Evolutionary conservation across 306 rosid genomes (phyloP).

Genomic region (Casuarina equisetifolia): DNA sequence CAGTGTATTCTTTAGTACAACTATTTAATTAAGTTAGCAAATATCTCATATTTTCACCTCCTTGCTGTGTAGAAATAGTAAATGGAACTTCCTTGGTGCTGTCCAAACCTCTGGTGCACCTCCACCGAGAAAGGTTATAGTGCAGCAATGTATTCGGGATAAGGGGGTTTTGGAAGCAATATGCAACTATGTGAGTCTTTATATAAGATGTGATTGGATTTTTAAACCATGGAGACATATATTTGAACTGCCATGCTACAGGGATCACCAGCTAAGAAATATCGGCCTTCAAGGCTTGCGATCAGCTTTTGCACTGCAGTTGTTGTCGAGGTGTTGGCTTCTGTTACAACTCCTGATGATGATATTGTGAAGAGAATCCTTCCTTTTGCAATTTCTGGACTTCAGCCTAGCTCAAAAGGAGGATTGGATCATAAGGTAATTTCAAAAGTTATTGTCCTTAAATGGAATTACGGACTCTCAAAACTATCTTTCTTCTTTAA

Average conservation of each 20-base stretch:
- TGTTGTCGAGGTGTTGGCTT: conserved; percentile 77
- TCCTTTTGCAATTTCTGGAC: conserved; percentile 74
- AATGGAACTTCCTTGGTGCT: conserved; percentile 80
- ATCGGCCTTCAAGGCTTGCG: conserved; percentile 58
- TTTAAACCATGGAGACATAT: conserved; percentile 16
- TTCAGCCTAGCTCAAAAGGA: conserved; percentile 54
- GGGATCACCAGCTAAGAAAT: conserved; percentile 76
- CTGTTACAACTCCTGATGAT: conserved; percentile 49
- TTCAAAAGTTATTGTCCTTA: conserved; percentile 17
- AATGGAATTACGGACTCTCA: neutral
- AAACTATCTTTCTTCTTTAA: neutral
- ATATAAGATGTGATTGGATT: conserved; percentile 20
- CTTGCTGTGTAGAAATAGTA: conserved; percentile 54
- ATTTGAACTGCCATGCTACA: conserved; percentile 29
- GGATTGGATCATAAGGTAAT: conserved; percentile 77
- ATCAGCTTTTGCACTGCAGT: conserved; percentile 87
- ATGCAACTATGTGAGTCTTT: conserved; percentile 78
- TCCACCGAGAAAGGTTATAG: conserved; percentile 80
- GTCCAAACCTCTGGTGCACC: conserved; percentile 84
- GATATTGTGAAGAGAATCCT: conserved; percentile 68
- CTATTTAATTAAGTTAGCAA: conserved; percentile 13
- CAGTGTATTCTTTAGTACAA: conserved; percentile 17
- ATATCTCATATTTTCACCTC: conserved; percentile 26
- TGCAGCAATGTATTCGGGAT: conserved; percentile 82
- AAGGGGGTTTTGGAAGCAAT: conserved; percentile 65